A percentile compares a stretch with the other conserved stretches of the same genome.
phyloP scores from a whole-genome alignment of 495 filamentous ascomycete genomes.

The Hypoxylon intermedium region DNA sequence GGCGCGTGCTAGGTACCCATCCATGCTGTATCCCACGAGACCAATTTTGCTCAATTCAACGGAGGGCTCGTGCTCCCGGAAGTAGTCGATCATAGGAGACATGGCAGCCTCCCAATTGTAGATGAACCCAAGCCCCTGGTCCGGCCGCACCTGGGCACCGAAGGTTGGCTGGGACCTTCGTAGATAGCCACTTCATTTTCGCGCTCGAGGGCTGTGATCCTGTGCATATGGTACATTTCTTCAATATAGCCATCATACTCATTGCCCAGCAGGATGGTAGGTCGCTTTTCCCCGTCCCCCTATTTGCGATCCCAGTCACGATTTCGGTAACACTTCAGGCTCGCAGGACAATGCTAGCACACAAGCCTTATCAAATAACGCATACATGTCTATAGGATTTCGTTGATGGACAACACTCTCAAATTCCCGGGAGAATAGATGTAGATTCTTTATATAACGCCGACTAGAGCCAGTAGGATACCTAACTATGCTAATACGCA shows the following conservation, averaged over 20 bases:
- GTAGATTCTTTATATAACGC: no score
- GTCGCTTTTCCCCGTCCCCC: constrained; percentile 27
- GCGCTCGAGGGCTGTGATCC: constrained; percentile 44
- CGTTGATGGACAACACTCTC: no score
- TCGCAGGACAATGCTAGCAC: no score
- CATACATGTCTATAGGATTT: no score
- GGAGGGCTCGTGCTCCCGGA: constrained; percentile 30
- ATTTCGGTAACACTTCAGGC: no score
- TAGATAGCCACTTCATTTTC: constrained; percentile 57
- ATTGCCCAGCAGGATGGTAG: constrained; percentile 48
- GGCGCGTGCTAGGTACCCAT: constrained; percentile 50
- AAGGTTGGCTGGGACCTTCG: constrained; percentile 58
- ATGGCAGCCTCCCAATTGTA: constrained; percentile 57
- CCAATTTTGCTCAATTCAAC: constrained; percentile 42
- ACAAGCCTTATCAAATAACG: no score
- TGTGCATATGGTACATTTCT: constrained; percentile 51
- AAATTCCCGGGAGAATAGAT: no score
- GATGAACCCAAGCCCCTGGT: constrained; percentile 58
- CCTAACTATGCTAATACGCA: no score
- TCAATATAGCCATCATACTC: constrained; percentile 55
- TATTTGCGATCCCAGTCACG: no score
- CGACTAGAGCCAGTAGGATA: no score
- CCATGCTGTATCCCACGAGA: constrained; percentile 49
- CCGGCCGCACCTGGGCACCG: constrained; percentile 50
- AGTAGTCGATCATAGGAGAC: constrained; percentile 53